phyloP scores from a whole-genome alignment of 768 basidiomycete genomes.

The Tricholoma sp. region DNA sequence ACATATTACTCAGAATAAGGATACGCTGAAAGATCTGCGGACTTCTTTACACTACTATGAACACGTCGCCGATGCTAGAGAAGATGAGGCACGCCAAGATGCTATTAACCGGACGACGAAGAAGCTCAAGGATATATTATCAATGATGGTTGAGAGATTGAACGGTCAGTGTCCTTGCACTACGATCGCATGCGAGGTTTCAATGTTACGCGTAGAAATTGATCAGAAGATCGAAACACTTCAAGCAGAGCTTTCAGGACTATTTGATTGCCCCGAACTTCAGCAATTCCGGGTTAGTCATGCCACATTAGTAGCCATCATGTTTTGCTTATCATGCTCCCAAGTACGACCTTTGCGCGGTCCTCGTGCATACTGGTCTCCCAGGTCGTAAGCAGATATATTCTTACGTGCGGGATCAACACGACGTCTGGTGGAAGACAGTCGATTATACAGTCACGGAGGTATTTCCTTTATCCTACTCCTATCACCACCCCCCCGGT shows the following conservation, averaged over 20 bases:
- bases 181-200: neutral
- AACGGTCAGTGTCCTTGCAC: slow-evolving; percentile 33
- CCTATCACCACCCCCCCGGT: neutral
- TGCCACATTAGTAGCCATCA: neutral
- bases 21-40: slow-evolving; percentile 57
- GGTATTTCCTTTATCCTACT: slow-evolving; percentile 29
- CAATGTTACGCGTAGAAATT: slow-evolving; percentile 35
- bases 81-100: slow-evolving; percentile 40
- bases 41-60: slow-evolving; percentile 70
- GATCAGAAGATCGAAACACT: slow-evolving; percentile 43
- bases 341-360: slow-evolving; percentile 78
- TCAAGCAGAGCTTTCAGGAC: slow-evolving; percentile 33
- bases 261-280: slow-evolving; percentile 64
- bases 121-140: slow-evolving; percentile 51
- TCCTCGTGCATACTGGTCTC: slow-evolving; percentile 73
- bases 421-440: slow-evolving; percentile 77
- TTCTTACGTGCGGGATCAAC: slow-evolving; percentile 63
- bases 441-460: slow-evolving; percentile 65
- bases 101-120: slow-evolving; percentile 37
- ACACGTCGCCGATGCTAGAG: slow-evolving; percentile 48
- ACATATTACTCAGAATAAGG: slow-evolving; percentile 43
- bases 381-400: slow-evolving; percentile 76
- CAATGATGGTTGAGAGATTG: slow-evolving; percentile 47
- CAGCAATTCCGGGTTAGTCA: slow-evolving; percentile 50
- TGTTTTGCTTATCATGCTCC: neutral